phyloP scores from a whole-genome alignment of 768 basidiomycete genomes.

The Galerina sulciceps region DNA sequence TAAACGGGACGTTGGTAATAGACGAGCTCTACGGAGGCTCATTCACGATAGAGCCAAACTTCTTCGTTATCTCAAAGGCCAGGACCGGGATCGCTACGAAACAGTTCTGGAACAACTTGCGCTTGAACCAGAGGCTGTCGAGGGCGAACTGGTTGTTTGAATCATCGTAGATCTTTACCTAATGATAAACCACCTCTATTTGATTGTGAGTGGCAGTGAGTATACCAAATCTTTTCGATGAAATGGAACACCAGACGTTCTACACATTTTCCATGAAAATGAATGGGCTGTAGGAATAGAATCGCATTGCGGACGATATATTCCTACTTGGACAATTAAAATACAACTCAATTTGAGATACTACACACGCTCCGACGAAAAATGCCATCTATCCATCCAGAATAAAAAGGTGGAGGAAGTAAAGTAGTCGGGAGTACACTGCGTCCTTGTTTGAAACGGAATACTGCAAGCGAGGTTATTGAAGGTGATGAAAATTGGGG shows the following conservation, averaged over 20 bases:
- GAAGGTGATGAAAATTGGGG: slow-evolving; percentile 1
- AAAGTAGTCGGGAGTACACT: neutral
- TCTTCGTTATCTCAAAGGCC: slow-evolving; percentile 74
- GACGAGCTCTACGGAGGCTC: slow-evolving; percentile 73
- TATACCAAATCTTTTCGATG: too few species aligned
- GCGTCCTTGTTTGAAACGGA: neutral
- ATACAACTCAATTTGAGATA: slow-evolving; percentile 1
- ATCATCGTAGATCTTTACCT: neutral
- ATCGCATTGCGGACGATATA: neutral
- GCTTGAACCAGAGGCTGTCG: slow-evolving; percentile 78
- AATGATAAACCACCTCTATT: neutral
- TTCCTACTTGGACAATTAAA: slow-evolving; percentile 1
- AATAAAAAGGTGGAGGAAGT: neutral
- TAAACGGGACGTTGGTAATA: slow-evolving; percentile 78
- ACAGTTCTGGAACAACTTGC: slow-evolving; percentile 72
- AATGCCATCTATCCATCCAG: neutral
- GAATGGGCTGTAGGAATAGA: neutral
- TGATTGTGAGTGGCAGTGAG: neutral
- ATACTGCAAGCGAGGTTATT: neutral
- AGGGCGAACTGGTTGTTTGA: slow-evolving; percentile 86
- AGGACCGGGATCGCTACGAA: slow-evolving; percentile 75
- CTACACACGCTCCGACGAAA: neutral
- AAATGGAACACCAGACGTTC: neutral
- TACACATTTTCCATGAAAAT: too few species aligned
- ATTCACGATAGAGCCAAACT: slow-evolving; percentile 85